Evolutionary conservation across 345 rosid species (phyloP), one percentile per base, ranked within the genome.

Genomic region (Brassica incana): DNA sequence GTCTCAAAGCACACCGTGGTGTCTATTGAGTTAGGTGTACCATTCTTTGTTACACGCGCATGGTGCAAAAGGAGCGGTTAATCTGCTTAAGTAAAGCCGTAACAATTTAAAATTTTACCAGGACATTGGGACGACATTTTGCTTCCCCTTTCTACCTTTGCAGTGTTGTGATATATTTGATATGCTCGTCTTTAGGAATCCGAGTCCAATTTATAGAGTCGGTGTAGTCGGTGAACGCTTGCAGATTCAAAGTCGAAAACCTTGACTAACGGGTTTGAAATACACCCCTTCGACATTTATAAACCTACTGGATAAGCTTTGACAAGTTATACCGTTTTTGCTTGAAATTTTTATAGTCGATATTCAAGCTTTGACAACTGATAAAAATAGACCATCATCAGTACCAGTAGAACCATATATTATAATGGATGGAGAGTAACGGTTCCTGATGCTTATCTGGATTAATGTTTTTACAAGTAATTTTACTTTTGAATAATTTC

Each of bases 101-200:
- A 12, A 48, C 56, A 10, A 40, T 40, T 6, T 45, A 25, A 36
- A 52, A 12, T 15, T 5, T 54, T 65, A 78, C 77, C 36, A 72
- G 35, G 67, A 56, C 81, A 78, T 5, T 29, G 14, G 0, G 81
- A 71, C 54, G 81, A 65, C 81, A 78, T 78, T 16, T 69, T 30
- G 29, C 43, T 64, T 35, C 58, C 25, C 30, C 7, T 10, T 8
- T 12, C 52, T 30, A 5, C 5, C 56, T 75, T 18, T 77, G 65
- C 33, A 33, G 20, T 25, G 0, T 52, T 63, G 65, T n/a, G 54
- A 69, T 77, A 10, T 61, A 5, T 32, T 61, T 33, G 69, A 0
- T 48, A 61, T 77, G 66, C 40, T 56, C 40, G 11, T 14, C 35
- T 61, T 60, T 12, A 12, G 3, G 36, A 45, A 18, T 30, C 23